Base-by-base conservation (phyloP, 805 yeast genomes). In the Kodamaea leandrae region DNA sequence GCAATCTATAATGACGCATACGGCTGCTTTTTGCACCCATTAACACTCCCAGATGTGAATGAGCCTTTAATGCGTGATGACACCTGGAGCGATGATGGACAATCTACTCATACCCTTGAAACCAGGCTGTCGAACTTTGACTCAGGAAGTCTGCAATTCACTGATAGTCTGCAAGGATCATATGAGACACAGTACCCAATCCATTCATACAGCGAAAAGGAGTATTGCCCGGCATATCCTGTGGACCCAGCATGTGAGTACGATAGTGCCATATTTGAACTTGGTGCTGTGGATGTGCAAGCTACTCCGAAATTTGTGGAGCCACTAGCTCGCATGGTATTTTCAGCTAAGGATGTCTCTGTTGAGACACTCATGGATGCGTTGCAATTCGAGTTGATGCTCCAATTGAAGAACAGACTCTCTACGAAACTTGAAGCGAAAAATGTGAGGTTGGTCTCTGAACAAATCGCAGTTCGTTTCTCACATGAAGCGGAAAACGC, bases 41-140 rank as follows among this genome's bases (percentile, higher is more conserved):
- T 82, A 3, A 69, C 88, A 1, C 53, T 85, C 2, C 90, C 95
- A 0, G 71, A 73, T 41, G 76, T 80, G 2, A 75, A 85, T 1
- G 61, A 72, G 1, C 95, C 95, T 10, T 20, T 41, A 18, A 21
- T 12, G 24, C 21, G 24, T 23, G n/a, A 21, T 12, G 36, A 32
- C 17, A 26, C 7, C 38, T 21, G 39, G 32, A 32, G 26, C 4
- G 32, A 36, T 10, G 13, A n/a, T 9, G 20, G 12, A 19, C 7
- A 17, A 6, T 32, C 35, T 17, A 21, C 26, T 33, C 26, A 33
- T 2, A 33, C 19, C 12, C 15, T 23, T 16, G 15, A 19, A 13
- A 24, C 30, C 2, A 25, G 18, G 10, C 6, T 5, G 13, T 26
- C 29, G 6, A n/a, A 7, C 13, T 12, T 8, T 5, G 5, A 6